Evolutionary conservation across 2,329 filamentous ascomycete species (phyloP).

Genomic region (Penicillium sp.): DNA sequence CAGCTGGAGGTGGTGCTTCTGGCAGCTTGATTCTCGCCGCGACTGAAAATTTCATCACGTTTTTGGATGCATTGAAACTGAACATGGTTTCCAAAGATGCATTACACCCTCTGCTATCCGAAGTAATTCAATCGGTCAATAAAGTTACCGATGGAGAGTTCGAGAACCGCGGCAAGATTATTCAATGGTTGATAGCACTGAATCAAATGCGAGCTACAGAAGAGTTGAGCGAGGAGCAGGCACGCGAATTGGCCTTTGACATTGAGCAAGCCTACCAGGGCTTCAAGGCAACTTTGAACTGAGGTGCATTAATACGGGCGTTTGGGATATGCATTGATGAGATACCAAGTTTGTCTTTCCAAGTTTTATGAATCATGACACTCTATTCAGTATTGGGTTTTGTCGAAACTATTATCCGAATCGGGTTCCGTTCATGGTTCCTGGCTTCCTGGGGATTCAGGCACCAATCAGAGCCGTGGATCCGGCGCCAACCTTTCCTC

Average conservation of each 20-base stretch:
- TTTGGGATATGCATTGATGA: slow-evolving; percentile 13
- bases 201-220: slow-evolving; percentile 98
- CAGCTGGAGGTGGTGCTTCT: slow-evolving; percentile 40
- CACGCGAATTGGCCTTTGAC: slow-evolving; percentile 82
- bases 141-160: slow-evolving; percentile 95
- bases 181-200: slow-evolving; percentile 93
- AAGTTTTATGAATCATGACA: not conserved
- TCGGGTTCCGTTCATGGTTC: too few relatives aligned
- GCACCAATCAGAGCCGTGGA: slow-evolving; percentile 25
- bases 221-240: slow-evolving; percentile 79
- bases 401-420: too few relatives aligned
- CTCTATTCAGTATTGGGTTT: too few relatives aligned
- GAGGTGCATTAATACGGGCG: slow-evolving; percentile 18
- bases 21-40: slow-evolving; percentile 73
- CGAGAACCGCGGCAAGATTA: slow-evolving; percentile 91
- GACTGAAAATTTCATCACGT: slow-evolving; percentile 97
- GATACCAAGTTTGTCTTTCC: slow-evolving; percentile 4
- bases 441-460: slow-evolving; percentile 14
- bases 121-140: slow-evolving; percentile 95
- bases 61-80: slow-evolving; percentile 88
- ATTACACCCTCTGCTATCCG: slow-evolving; percentile 87
- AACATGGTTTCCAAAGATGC: slow-evolving; percentile 92
- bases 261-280: slow-evolving; percentile 92
- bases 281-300: slow-evolving; percentile 73
- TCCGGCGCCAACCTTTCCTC: slow-evolving; percentile 28